These are phyloP conservation scores for Aspergillus arachidicola DNA, from an alignment of 2,329 filamentous ascomycete species.

Conservation along the genomic window DNA sequence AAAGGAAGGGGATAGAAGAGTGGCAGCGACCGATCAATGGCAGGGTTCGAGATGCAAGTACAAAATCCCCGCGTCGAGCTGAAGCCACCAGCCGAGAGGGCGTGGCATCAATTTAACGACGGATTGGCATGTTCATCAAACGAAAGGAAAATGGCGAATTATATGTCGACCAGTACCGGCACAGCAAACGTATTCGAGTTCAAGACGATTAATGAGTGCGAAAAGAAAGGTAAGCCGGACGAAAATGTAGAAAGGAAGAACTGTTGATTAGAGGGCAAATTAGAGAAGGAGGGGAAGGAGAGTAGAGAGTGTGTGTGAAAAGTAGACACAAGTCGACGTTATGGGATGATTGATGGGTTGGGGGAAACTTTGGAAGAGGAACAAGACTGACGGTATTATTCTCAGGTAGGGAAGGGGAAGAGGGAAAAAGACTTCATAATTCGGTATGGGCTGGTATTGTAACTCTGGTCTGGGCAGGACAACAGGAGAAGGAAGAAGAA, in stretches of 20 bases:
- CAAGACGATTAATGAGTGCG: background rate
- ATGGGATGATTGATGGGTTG: constrained; percentile 5
- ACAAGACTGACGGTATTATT: constrained; percentile 2
- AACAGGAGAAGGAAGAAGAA: background rate
- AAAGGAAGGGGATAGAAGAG: constrained; percentile 13
- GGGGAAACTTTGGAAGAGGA: background rate
- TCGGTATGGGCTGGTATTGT: background rate
- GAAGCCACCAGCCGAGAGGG: constrained; percentile 26
- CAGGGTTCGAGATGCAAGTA: constrained; percentile 8
- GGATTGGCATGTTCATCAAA: constrained; percentile 28
- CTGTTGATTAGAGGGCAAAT: constrained; percentile 9
- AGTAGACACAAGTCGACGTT: background rate
- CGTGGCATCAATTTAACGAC: constrained; percentile 29
- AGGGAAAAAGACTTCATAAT: background rate
- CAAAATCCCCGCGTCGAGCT: constrained; percentile 16
- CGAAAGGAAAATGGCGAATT: constrained; percentile 6
- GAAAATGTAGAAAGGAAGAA: constrained; percentile 1
- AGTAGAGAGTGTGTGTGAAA: constrained; percentile 1
- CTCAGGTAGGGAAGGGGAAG: background rate
- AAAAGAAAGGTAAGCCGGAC: constrained; percentile 7
- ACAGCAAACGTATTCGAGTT: background rate
- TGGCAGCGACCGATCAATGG: constrained; percentile 11
- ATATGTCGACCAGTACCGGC: background rate
- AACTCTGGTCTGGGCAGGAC: background rate
- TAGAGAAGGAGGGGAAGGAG: constrained; percentile 5